A percentile compares a stretch with the other conserved stretches of the same genome.
These are phyloP conservation scores for Solidago caesia DNA, from an alignment of 129 eudicot genomes.

Conservation along the genomic window DNA sequence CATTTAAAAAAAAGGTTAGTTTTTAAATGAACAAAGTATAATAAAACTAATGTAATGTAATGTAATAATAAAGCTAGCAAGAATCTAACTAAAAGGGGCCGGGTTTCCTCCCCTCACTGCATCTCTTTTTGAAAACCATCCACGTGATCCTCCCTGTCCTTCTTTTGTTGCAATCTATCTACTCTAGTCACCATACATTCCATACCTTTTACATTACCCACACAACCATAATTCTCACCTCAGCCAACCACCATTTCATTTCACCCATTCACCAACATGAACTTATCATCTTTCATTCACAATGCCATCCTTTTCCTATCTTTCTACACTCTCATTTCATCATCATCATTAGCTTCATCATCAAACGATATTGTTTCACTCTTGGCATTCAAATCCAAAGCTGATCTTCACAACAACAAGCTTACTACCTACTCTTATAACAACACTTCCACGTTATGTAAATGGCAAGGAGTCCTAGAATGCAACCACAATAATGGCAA, in stretches of 20 bases:
- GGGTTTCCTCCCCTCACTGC: constrained; percentile 20
- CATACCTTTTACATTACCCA: background rate
- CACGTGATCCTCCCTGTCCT: constrained; percentile 32
- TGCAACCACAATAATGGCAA: constrained; percentile 33
- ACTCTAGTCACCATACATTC: no score
- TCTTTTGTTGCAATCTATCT: constrained; percentile 4
- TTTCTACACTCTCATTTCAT: constrained; percentile 3
- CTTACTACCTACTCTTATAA: constrained; percentile 18
- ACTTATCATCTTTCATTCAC: constrained; percentile 7
- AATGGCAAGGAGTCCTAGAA: constrained; percentile 63
- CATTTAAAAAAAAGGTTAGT: no score
- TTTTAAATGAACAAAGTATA: no score
- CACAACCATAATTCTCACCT: background rate
- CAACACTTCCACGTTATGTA: constrained; percentile 37
- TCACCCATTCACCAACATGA: constrained; percentile 16
- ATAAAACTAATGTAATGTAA: no score
- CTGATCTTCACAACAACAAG: constrained; percentile 43
- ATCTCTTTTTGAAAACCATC: constrained; percentile 26
- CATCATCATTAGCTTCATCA: background rate
- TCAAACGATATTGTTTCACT: constrained; percentile 37
- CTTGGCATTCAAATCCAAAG: constrained; percentile 60
- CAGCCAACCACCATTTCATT: constrained; percentile 16
- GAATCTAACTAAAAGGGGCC: constrained; percentile 4
- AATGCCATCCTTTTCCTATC: constrained; percentile 4
- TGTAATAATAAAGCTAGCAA: no score